These are phyloP conservation scores for Microcyclosporella mali DNA, from an alignment of 2,329 filamentous ascomycete species.

Conservation along the genomic window DNA sequence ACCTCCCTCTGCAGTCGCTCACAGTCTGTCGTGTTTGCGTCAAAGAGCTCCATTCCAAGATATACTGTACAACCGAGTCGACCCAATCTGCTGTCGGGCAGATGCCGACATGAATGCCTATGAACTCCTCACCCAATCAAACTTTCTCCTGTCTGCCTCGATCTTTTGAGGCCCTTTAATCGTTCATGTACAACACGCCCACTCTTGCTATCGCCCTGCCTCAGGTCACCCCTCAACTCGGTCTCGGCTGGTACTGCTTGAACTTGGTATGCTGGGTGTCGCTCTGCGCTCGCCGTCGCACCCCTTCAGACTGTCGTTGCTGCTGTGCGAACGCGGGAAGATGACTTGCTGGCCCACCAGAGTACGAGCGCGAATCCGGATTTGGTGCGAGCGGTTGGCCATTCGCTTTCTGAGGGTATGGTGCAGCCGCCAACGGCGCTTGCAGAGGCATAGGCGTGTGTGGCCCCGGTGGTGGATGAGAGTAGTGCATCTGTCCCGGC, in stretches of 20 bases:
- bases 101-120: too few relatives aligned
- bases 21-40: too few relatives aligned
- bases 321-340: conserved; percentile 28
- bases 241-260: conserved; percentile 1
- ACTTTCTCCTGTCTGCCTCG: too few relatives aligned
- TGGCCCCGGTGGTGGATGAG: conserved; percentile 2
- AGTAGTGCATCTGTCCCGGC: too few relatives aligned
- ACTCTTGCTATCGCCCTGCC: too few relatives aligned
- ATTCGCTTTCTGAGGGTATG: background rate
- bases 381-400: conserved; percentile 21
- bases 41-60: too few relatives aligned
- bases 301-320: conserved; percentile 13
- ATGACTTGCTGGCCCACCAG: conserved; percentile 13
- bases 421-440: too few relatives aligned
- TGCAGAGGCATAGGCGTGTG: background rate
- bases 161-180: too few relatives aligned
- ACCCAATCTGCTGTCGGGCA: background rate
- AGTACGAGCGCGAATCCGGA: conserved; percentile 12
- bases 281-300: conserved; percentile 11
- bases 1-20: too few relatives aligned
- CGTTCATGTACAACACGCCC: too few relatives aligned
- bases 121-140: too few relatives aligned
- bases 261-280: background rate
- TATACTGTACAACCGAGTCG: background rate
- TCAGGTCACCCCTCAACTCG: too few relatives aligned